These are phyloP conservation scores for Cynara cardunculus DNA, from an alignment of 129 eudicot species.

Conservation along the genomic window DNA sequence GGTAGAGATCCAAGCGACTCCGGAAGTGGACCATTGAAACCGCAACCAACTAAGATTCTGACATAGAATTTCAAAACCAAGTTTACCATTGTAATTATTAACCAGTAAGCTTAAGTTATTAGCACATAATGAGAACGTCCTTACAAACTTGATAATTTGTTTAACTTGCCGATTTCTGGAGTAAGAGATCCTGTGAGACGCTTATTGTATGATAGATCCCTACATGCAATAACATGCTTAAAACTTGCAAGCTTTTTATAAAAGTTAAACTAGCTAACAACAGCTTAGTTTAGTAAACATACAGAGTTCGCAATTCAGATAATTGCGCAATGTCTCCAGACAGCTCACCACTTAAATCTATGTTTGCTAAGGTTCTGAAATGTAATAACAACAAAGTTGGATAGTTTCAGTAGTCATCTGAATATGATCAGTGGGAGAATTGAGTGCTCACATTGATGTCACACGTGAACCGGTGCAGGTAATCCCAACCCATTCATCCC, in stretches of 20 bases:
- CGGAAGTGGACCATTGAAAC: conserved; percentile 80
- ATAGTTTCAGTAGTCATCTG: not conserved
- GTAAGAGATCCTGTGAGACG: conserved; percentile 74
- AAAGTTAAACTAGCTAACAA: not conserved
- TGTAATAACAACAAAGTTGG: not conserved
- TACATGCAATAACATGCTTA: conserved; percentile 20
- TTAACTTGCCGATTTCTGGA: conserved; percentile 59
- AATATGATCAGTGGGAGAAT: not conserved
- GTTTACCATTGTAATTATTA: not conserved
- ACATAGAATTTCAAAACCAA: conserved; percentile 20
- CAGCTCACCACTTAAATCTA: conserved; percentile 46
- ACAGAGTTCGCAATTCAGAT: conserved; percentile 70
- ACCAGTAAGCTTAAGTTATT: not conserved
- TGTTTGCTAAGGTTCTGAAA: conserved; percentile 66
- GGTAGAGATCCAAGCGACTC: conserved; percentile 61
- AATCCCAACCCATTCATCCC: conserved; percentile 61
- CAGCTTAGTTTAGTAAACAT: conserved; percentile 20
- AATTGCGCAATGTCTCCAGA: conserved; percentile 60
- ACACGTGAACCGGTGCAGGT: conserved; percentile 57
- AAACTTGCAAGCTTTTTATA: not conserved
- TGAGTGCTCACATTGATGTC: conserved; percentile 50
- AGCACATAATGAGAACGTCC: conserved; percentile 14
- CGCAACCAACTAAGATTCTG: conserved; percentile 84
- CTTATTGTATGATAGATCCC: conserved; percentile 85
- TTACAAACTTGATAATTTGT: conserved; percentile 70